Percentiles rank a stretch among this genome's conserved stretches.
Evolutionary conservation across 257 asterid species (phyloP).

Genomic region (Rhazya stricta): DNA sequence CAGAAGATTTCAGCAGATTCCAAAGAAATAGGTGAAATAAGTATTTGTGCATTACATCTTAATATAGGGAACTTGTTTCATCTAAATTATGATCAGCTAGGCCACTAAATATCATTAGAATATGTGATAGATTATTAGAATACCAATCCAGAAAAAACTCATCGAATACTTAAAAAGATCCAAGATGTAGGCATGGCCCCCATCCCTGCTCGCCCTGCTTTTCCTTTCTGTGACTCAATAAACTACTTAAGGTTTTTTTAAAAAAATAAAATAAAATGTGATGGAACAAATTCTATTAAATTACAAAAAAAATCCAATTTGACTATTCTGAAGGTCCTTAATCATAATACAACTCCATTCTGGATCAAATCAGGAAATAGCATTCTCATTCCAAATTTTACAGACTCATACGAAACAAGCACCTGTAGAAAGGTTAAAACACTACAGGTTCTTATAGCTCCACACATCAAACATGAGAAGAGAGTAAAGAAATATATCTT

Average conservation of each 20-base stretch:
- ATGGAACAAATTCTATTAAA: neutral
- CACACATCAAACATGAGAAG: neutral
- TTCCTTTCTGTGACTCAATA: neutral
- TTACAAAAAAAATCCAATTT: neutral
- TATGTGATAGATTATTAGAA: neutral
- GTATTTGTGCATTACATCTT: neutral
- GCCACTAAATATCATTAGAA: neutral
- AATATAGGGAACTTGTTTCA: neutral
- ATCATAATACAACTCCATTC: neutral
- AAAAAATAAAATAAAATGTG: neutral
- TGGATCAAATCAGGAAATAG: neutral
- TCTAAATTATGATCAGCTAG: neutral
- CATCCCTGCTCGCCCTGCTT: neutral
- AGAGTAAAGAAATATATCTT: constrained; percentile 24
- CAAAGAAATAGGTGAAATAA: neutral
- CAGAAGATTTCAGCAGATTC: neutral
- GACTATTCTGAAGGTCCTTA: neutral
- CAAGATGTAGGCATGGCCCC: neutral
- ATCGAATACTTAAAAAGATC: neutral
- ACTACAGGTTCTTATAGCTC: neutral
- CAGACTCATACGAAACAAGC: neutral
- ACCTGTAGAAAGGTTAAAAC: neutral
- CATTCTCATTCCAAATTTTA: too few relatives aligned
- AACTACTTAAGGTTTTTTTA: neutral
- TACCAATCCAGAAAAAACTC: neutral